Conservation (phyloP, 2,329 filamentous ascomycete genomes). For the Arthrobotrys sinensis region DNA sequence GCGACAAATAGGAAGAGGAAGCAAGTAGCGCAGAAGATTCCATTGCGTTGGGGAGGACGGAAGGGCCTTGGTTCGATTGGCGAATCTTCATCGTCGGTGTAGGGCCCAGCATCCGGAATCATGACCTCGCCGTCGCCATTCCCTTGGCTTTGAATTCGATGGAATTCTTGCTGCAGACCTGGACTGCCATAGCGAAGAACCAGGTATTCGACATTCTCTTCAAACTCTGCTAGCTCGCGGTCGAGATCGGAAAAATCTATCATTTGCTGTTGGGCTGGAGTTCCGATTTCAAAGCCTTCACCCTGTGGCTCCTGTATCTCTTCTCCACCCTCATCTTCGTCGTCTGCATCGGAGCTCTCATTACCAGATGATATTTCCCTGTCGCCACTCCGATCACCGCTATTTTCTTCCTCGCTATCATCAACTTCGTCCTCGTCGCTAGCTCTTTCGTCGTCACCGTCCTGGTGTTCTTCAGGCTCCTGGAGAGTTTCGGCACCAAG, state of each 20-base stretch:
- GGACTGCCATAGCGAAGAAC: slow-evolving; percentile 17
- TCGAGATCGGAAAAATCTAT: slow-evolving; percentile 40
- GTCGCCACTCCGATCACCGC: background rate
- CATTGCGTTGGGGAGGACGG: background rate
- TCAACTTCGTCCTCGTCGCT: background rate
- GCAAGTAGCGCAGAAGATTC: background rate
- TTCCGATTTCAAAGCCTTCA: slow-evolving; percentile 9
- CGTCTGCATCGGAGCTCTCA: background rate
- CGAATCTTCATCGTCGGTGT: background rate
- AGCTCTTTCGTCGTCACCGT: background rate
- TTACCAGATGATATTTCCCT: background rate
- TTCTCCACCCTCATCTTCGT: background rate
- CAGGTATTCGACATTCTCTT: slow-evolving; percentile 18
- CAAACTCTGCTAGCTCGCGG: slow-evolving; percentile 18
- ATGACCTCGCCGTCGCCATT: background rate
- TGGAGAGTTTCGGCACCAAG: too few species aligned
- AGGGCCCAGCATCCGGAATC: background rate
- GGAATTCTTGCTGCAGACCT: background rate
- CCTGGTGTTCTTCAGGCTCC: background rate
- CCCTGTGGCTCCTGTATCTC: background rate
- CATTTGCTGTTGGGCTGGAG: slow-evolving; percentile 3
- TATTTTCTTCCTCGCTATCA: background rate
- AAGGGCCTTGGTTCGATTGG: background rate
- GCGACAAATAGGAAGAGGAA: background rate
- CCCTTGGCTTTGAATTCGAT: slow-evolving; percentile 5